Evolutionary conservation across 352 stramenopile genomes (phyloP), one percentile per base, ranked within the genome.

Genomic region (Pythium brachiatum): DNA sequence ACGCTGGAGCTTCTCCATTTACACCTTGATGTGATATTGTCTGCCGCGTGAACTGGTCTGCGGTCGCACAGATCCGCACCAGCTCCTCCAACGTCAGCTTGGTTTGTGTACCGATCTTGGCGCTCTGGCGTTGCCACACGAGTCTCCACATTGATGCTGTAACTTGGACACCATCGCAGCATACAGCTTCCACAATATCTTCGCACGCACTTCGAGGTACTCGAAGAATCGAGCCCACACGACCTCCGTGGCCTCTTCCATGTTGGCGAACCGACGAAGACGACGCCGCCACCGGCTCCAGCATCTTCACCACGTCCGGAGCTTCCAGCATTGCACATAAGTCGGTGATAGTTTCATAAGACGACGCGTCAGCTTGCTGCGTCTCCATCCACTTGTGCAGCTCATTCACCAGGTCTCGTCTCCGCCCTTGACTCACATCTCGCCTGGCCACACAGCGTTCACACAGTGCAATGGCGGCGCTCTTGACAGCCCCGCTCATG

Each of bases 71-170:
- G 8, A 64, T 31, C 5, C 5, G 6, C 20, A 69, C 50, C 4
- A 69, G 9, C 7, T 60, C 54, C 3, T 53, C 29, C 26, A 62
- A 21, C 21, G 38, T 46, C 15, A 20, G 31, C 15, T 38, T 32
- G 26, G 23, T 3, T 29, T 41, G 15, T 3, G 46, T 18, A 3
- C 7, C 29, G 38, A 53, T 31, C 15, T 51, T 57, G 16, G 3
- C 23, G 31, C 47, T 48, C 29, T 68, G 23, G 16, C 54, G 53
- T 18, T 18, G 27, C 61, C 61, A 69, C 26, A 64, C 50, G 25
- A 55, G 27, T 31, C 32, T 57, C 62, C 62, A 69, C 48, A 56
- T 52, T 7, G 47, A 21, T 6, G 18, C 23, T 6, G 20, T 29
- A 2, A 4, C 11, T 7, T 38, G n/a, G 6, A 0, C 11, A 5